Percentiles rank a stretch among this genome's conserved stretches.
Conservation (phyloP, 805 yeast genomes). For the Clavispora vitiphila region DNA sequence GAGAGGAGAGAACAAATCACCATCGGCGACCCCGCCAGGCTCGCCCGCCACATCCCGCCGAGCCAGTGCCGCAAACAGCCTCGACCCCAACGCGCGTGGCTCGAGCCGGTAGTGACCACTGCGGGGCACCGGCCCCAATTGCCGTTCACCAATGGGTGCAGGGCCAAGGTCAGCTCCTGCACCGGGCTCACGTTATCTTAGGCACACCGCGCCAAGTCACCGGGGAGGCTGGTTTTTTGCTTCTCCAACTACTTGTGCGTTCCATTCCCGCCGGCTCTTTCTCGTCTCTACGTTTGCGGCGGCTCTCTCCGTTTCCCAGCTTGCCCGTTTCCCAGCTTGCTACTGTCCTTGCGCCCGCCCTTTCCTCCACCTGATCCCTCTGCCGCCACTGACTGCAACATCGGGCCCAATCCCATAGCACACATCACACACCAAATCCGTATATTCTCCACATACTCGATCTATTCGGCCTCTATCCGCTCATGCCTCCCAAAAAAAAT, state of each 20-base stretch:
- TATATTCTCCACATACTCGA: too few species aligned
- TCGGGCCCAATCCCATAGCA: too few species aligned
- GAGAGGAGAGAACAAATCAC: too few species aligned
- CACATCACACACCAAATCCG: too few species aligned
- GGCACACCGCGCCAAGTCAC: background rate
- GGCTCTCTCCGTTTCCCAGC: background rate
- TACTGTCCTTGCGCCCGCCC: background rate
- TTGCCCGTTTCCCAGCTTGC: background rate
- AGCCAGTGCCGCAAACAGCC: too few species aligned
- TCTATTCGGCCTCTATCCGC: too few species aligned
- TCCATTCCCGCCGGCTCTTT: background rate
- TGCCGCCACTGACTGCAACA: too few species aligned
- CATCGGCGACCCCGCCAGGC: too few species aligned
- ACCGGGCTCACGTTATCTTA: background rate
- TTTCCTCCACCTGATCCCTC: background rate
- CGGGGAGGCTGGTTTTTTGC: background rate
- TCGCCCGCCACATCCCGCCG: too few species aligned
- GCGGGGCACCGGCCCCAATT: background rate
- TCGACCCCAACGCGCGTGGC: too few species aligned
- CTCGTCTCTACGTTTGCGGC: background rate
- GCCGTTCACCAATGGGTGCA: background rate
- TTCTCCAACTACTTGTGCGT: background rate
- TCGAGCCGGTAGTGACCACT: background rate
- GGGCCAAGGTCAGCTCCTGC: background rate
- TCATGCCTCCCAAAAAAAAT: constrained; percentile 1